Evolutionary conservation across 75 land plant species (phyloP), one percentile per base, ranked within the genome.

Genomic region (Selaginella moellendorffii): DNA sequence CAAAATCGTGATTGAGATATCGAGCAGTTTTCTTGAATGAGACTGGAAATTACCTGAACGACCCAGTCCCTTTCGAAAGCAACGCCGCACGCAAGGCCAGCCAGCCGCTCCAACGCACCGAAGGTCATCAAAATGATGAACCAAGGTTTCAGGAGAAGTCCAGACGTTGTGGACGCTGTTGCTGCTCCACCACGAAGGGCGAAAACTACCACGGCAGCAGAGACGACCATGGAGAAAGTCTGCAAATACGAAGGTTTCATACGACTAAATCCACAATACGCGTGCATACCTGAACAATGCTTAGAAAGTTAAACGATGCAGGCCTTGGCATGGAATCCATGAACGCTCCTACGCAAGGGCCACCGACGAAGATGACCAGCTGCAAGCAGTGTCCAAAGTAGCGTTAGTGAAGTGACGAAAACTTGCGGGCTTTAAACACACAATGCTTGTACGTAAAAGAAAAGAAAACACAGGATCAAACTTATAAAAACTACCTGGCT

Each of bases 31-130:
- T n/a, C n/a, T n/a, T n/a, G n/a, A n/a, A n/a, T n/a, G 53, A n/a
- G 28, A 17, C 46, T 25, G 19, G 30, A 17, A 9, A 30, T 31
- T 78, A 90, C 97, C 90, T 88, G 67, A 0, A 92, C 96, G 63
- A 88, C 87, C 97, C 97, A 92, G 59, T 92, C 97, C 68, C 97
- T 83, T 71, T 92, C 97, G 74, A 88, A 69, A 2, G 96, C 88
- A 71, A 92, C 90, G 5, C 96, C 97, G 63, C 84, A 59, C 61
- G 96, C 90, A 52, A 88, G 67, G 17, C 96, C 97, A 46, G 80
- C 73, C 17, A 92, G 69, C 63, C 97, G 79, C 64, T 92, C 97
- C 64, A 85, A 62, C 36, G 90, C 84, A 1, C 82, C 82, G 30
- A 88, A 86, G 23, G 78, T 26, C 29, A 88, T 85, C 21, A 92